Base-by-base conservation (phyloP, 441 rosid genomes). In the Erodium texanum region DNA sequence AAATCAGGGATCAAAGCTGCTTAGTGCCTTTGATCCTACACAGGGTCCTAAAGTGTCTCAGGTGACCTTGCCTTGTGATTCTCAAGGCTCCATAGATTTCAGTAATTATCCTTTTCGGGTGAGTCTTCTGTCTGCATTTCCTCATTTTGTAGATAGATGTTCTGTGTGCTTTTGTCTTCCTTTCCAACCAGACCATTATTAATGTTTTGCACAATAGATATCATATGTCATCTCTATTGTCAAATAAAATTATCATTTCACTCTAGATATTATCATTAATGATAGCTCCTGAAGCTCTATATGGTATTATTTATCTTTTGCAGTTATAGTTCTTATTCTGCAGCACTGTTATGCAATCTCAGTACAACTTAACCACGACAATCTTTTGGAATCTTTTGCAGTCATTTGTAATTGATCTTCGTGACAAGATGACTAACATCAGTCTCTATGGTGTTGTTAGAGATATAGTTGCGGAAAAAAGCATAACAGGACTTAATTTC, bases 91-190 rank as follows among this genome's bases (percentile, higher is more conserved):
- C 56, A 73, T 89, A 73, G 92, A 94, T 83, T 89, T 83, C 79
- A 87, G 91, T 61, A 78, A 84, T 74, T 91, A 86, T 81, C 97
- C 97, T 75, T 87, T 87, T 79, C 90, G 75, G 79, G 98, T 90
- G 84, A 82, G 92, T 38, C 45, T 7, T 38, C 45, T 38, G 11
- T 38, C 45, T 38, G 24, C 36, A 20, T 22, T 24, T n/a, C 38
- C 56, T 61, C 23, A 50, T 50, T 50, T n/a, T 7, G 6, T 50
- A 16, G 0, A 50, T 50, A n/a, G 58, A 50, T 50, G 8, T 50
- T 50, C 20, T n/a, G 20, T 14, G 22, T n/a, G 58, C 58, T n/a
- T 50, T 50, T 50, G 19, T 14, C 20, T 50, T 15, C 56, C 56
- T 48, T 48, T 38, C 45, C 45, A 48, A 14, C 7, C 19, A n/a